Evolutionary conservation across 2,329 filamentous ascomycete genomes (phyloP).

Genomic region (Aspergillus fischeri): DNA sequence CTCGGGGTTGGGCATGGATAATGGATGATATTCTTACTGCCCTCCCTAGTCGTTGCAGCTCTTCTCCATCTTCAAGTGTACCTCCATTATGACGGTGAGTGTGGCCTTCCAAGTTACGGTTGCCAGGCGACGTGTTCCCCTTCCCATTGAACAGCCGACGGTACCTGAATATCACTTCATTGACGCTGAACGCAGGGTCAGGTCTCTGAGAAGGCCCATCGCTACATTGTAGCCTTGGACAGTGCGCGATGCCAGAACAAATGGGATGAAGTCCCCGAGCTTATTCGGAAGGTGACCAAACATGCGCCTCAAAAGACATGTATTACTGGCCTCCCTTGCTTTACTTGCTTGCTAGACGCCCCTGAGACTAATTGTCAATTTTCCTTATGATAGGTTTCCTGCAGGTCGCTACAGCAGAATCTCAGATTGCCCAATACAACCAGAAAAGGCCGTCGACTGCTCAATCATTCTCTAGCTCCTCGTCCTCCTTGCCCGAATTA

Average conservation of each 20-base stretch:
- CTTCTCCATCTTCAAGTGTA: constrained; percentile 6
- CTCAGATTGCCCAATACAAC: constrained; percentile 57
- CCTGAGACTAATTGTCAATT: constrained; percentile 13
- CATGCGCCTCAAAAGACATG: constrained; percentile 82
- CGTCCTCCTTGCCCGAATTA: constrained; percentile 42
- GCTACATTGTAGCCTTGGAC: constrained; percentile 80
- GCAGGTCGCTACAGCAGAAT: constrained; percentile 66
- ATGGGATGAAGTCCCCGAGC: constrained; percentile 82
- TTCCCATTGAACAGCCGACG: no score
- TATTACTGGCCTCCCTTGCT: constrained; percentile 42
- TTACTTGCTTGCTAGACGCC: constrained; percentile 12
- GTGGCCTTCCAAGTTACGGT: background rate
- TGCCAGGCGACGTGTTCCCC: constrained; percentile 1
- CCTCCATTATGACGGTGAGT: constrained; percentile 22
- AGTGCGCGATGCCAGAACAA: constrained; percentile 80
- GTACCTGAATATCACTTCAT: background rate
- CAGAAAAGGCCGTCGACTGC: constrained; percentile 29
- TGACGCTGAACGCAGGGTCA: constrained; percentile 35
- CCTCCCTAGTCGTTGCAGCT: constrained; percentile 8
- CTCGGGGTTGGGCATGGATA: constrained; percentile 17
- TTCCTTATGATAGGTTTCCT: constrained; percentile 56
- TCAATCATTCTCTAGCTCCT: constrained; percentile 32
- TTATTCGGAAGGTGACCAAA: constrained; percentile 89
- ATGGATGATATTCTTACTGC: constrained; percentile 13
- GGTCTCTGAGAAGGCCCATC: constrained; percentile 69